Evolutionary conservation across 1,284 basidiomycete genomes (phyloP).

Genomic region (Fereydounia khargensis): DNA sequence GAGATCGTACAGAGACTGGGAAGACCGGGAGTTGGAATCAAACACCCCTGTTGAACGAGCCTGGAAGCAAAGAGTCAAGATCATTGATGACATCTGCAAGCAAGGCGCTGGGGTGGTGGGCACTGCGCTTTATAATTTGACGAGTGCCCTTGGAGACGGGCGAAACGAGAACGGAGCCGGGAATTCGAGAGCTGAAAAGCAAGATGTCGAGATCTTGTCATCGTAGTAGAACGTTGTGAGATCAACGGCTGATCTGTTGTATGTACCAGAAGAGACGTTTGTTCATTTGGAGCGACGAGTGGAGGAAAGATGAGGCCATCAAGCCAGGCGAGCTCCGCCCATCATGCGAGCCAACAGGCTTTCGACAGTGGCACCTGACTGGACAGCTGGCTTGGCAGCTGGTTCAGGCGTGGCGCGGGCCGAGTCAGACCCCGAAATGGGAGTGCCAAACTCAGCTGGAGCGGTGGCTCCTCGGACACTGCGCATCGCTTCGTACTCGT

Average conservation of each 20-base stretch:
- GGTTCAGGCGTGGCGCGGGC: conserved; percentile 13
- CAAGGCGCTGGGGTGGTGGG: too few species aligned
- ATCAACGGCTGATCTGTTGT: too few species aligned
- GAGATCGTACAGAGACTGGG: too few species aligned
- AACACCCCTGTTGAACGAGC: too few species aligned
- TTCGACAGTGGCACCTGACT: conserved; percentile 36
- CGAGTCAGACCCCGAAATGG: conserved; percentile 15
- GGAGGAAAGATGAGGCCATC: too few species aligned
- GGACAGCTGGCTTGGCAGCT: conserved; percentile 12
- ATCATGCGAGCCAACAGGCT: conserved; percentile 43
- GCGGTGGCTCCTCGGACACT: conserved; percentile 31
- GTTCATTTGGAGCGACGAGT: not conserved
- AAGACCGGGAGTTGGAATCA: too few species aligned
- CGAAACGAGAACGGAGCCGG: not conserved
- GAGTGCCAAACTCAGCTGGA: conserved; percentile 21
- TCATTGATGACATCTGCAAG: not conserved
- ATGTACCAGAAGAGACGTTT: not conserved
- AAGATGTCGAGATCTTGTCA: not conserved
- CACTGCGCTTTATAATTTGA: not conserved
- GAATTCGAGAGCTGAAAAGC: not conserved
- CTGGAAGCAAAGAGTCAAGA: too few species aligned
- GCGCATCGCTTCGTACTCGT: conserved; percentile 19
- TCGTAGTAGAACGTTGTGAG: too few species aligned
- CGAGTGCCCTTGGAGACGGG: not conserved
- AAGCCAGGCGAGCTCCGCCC: conserved; percentile 10